Evolutionary conservation across 1,284 basidiomycete genomes (phyloP), one percentile per base, ranked within the genome.

Genomic region (Malassezia japonica): DNA sequence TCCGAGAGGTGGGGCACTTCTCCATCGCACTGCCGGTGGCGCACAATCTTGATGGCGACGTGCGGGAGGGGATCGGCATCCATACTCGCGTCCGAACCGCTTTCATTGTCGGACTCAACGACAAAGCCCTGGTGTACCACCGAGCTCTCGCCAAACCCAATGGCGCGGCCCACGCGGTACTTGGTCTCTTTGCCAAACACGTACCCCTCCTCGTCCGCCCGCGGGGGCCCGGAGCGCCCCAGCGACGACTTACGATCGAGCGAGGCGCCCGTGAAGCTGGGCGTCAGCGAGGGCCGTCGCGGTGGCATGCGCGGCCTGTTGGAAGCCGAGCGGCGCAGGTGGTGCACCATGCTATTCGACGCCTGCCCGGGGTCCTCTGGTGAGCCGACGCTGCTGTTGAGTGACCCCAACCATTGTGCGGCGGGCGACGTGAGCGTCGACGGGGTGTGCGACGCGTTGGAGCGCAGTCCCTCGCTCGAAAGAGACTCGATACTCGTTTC

Each of bases 31-130:
- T 20, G 16, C 12, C 16, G 28, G 29, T 21, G 24, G 15, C 24
- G 21, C 8, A 36, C 24, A 6, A 50, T 18, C 25, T 50, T 50
- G 23, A 50, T 39, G 2, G 48, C 48, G 13, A 50, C 47, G 13
- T 15, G 20, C 18, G 23, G 38, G 15, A 13, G 21, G 1, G 9
- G 15, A 16, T 33, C 28, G 18, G 40, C 15, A n/a, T 5, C 8
- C 6, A 13, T 16, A 15, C 28, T 20, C 4, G 27, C 7, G 12
- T 33, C 32, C 32, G 12, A 33, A 5, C 7, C 12, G 15, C 23
- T 12, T 6, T 44, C 32, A 24, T 34, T 23, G 7, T 23, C 18
- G 0, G 18, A 27, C 20, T 43, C 39, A 13, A 32, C 15, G 16
- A 18, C 18, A 15, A 2, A 20, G 6, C 24, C 48, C 15, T 50